These are phyloP conservation scores for Backusella liffmaniae DNA, from an alignment of 192 early-diverging fungal genomes.

Conservation along the genomic window DNA sequence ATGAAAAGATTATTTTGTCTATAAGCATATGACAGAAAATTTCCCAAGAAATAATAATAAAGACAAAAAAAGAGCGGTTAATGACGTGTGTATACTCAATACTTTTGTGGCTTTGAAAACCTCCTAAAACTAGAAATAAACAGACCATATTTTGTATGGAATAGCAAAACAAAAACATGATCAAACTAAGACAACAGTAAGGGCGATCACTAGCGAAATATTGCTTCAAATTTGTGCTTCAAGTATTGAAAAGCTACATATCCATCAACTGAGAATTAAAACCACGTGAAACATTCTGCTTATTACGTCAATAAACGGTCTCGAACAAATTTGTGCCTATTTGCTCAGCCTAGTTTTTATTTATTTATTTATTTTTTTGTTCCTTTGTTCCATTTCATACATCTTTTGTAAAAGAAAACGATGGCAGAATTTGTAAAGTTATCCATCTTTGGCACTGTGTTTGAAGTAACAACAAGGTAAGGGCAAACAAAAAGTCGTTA, in stretches of 20 bases:
- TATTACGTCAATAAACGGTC: background rate
- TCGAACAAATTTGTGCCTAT: background rate
- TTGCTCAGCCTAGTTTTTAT: background rate
- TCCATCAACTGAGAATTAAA: background rate
- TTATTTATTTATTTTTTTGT: background rate
- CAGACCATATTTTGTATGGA: no score
- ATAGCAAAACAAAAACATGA: no score
- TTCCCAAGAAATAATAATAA: no score
- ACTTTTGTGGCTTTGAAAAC: no score
- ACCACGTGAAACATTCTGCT: background rate
- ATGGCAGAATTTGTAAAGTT: constrained; percentile 76
- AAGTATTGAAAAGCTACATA: background rate
- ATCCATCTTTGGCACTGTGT: constrained; percentile 81
- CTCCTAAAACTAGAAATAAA: no score
- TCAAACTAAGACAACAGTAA: background rate
- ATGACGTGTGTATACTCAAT: no score
- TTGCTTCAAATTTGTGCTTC: background rate
- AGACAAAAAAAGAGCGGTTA: no score
- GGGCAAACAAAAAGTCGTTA: background rate
- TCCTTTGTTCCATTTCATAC: background rate
- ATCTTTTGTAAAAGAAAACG: background rate
- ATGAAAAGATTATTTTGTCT: background rate
- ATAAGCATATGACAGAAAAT: no score
- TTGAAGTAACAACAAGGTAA: constrained; percentile 77
- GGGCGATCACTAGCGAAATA: background rate